Evolutionary conservation across 768 basidiomycete genomes (phyloP).

Genomic region (Lactarius hengduanensis): DNA sequence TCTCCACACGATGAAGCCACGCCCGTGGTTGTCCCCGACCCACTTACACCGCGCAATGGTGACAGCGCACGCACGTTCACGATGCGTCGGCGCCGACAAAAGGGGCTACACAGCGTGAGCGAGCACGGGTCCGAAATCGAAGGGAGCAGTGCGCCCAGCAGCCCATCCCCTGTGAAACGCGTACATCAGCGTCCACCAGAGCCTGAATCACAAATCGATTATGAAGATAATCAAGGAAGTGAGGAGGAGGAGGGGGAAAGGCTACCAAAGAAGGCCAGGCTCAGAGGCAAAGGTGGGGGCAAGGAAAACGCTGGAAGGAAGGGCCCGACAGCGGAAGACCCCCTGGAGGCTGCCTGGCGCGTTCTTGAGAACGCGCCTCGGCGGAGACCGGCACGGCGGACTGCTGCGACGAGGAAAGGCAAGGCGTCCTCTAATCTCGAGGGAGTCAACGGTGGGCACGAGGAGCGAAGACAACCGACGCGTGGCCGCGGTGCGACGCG

Average conservation of each 20-base stretch:
- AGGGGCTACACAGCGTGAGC: conserved; percentile 17
- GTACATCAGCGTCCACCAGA: conserved; percentile 14
- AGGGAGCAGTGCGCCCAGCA: conserved; percentile 21
- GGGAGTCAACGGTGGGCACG: neutral
- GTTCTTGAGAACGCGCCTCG: conserved; percentile 22
- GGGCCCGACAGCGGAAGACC: conserved; percentile 32
- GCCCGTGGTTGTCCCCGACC: conserved; percentile 6
- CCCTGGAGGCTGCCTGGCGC: conserved; percentile 14
- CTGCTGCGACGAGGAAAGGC: neutral
- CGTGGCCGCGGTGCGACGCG: conserved; percentile 7
- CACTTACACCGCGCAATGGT: conserved; percentile 24
- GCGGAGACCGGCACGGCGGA: conserved; percentile 2
- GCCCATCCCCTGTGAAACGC: conserved; percentile 28
- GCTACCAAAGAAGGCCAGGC: conserved; percentile 37
- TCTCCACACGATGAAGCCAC: conserved; percentile 12
- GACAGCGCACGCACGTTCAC: conserved; percentile 26
- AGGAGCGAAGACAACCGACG: neutral
- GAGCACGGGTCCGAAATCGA: conserved; percentile 21
- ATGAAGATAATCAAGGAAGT: conserved; percentile 21
- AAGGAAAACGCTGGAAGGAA: conserved; percentile 36
- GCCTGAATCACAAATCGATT: conserved; percentile 15
- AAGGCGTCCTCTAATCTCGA: neutral
- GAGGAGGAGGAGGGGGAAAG: conserved; percentile 32
- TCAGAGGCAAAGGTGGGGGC: conserved; percentile 27
- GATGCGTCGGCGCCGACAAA: conserved; percentile 27